Evolutionary conservation across 1,284 basidiomycete species (phyloP).

Genomic region (Apiotrichum mycotoxinovorans): DNA sequence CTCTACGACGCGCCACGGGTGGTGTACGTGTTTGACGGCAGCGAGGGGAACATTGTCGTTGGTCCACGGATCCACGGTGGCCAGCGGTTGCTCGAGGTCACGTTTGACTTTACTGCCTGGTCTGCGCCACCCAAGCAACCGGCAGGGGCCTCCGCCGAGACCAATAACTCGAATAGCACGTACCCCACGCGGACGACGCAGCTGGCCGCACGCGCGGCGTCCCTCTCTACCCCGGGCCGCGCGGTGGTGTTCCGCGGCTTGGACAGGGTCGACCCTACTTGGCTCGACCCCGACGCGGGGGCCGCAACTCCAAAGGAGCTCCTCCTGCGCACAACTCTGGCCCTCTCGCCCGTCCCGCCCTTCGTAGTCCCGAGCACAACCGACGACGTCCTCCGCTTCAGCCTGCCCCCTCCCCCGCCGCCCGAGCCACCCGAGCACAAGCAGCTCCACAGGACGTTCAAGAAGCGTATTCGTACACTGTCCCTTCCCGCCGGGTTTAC

Average conservation of each 20-base stretch:
- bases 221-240: not conserved
- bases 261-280: not conserved
- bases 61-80: not conserved
- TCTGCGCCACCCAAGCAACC: no score
- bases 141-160: no score
- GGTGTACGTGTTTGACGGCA: not conserved
- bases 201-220: not conserved
- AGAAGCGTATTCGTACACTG: no score
- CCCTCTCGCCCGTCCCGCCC: not conserved
- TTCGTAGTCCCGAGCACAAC: not conserved
- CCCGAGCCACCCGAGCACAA: no score
- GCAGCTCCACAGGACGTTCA: no score
- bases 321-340: not conserved
- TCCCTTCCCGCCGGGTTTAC: no score
- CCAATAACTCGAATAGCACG: not conserved
- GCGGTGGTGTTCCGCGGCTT: not conserved
- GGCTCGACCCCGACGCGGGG: not conserved
- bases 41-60: not conserved
- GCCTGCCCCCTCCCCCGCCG: not conserved
- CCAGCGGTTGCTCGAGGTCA: not conserved
- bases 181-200: not conserved
- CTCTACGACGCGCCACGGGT: not conserved
- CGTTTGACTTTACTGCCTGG: not conserved
- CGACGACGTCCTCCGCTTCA: not conserved
- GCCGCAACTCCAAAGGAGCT: not conserved